phyloP scores from a whole-genome alignment of 148 eudicot species.

The Chenopodium formosanum region DNA sequence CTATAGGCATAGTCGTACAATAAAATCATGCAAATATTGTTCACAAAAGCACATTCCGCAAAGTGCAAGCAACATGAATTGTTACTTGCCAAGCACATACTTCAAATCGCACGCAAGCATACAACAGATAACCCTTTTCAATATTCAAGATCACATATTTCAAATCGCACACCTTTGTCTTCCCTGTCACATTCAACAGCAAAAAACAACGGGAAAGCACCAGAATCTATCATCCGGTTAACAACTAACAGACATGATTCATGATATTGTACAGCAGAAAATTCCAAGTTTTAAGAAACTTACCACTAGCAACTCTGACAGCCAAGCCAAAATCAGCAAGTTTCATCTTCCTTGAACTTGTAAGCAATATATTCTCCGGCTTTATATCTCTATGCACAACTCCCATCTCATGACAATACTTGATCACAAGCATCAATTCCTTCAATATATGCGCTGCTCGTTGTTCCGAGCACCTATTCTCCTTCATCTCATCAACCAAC shows the following conservation, averaged over 20 bases:
- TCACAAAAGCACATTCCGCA: neutral
- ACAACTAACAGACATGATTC: neutral
- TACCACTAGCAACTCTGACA: constrained; percentile 77
- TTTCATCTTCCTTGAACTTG: constrained; percentile 66
- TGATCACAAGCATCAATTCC: constrained; percentile 75
- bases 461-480: constrained; percentile 63
- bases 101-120: neutral
- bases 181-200: neutral
- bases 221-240: neutral
- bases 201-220: neutral
- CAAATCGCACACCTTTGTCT: neutral
- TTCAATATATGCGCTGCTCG: constrained; percentile 61
- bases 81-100: neutral
- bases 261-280: neutral
- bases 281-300: neutral
- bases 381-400: constrained; percentile 89
- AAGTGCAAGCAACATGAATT: neutral
- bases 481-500: constrained; percentile 75
- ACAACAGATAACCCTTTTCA: neutral
- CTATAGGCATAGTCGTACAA: too few species aligned
- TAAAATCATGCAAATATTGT: neutral
- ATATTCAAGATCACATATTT: neutral
- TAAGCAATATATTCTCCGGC: constrained; percentile 80
- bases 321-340: constrained; percentile 94
- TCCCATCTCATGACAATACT: constrained; percentile 95